A percentile compares a stretch with the other conserved stretches of the same genome.
These are phyloP conservation scores for Rhizopus sp. DNA, from an alignment of 371 early-diverging fungal species.

Conservation along the genomic window DNA sequence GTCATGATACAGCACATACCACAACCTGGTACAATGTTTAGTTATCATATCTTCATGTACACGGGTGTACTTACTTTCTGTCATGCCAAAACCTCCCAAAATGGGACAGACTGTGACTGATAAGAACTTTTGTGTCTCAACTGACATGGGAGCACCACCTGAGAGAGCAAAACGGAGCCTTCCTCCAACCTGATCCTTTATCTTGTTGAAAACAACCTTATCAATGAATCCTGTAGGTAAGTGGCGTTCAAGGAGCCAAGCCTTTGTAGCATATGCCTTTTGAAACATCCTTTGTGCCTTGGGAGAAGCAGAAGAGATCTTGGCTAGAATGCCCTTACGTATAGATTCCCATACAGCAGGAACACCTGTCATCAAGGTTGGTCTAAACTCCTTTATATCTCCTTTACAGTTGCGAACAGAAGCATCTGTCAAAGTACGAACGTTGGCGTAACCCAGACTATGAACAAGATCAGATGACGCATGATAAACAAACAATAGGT, in stretches of 20 bases:
- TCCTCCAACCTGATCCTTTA: slow-evolving; percentile 92
- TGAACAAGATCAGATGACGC: not conserved
- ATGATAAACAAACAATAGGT: slow-evolving; percentile 4
- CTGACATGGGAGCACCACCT: slow-evolving; percentile 94
- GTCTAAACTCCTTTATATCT: slow-evolving; percentile 91
- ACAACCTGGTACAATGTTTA: slow-evolving; percentile 24
- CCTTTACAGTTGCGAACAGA: slow-evolving; percentile 92
- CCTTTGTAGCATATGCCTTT: slow-evolving; percentile 76
- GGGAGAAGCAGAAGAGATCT: slow-evolving; percentile 67
- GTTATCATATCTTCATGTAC: not conserved
- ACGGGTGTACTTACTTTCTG: slow-evolving; percentile 42
- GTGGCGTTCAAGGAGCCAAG: slow-evolving; percentile 64
- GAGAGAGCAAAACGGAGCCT: slow-evolving; percentile 84
- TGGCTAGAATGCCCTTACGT: slow-evolving; percentile 81
- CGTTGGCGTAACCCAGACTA: slow-evolving; percentile 86
- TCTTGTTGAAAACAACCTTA: slow-evolving; percentile 86
- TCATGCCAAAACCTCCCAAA: slow-evolving; percentile 90
- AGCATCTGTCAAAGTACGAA: slow-evolving; percentile 87
- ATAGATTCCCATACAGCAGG: slow-evolving; percentile 94
- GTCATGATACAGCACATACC: slow-evolving; percentile 70
- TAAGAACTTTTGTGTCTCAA: slow-evolving; percentile 86
- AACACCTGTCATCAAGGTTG: slow-evolving; percentile 93
- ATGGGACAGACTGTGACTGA: slow-evolving; percentile 82
- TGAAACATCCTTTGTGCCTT: slow-evolving; percentile 74
- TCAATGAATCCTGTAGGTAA: slow-evolving; percentile 80